Base-by-base conservation (phyloP, 331 rosid genomes). In the Prunus yedoensis region DNA sequence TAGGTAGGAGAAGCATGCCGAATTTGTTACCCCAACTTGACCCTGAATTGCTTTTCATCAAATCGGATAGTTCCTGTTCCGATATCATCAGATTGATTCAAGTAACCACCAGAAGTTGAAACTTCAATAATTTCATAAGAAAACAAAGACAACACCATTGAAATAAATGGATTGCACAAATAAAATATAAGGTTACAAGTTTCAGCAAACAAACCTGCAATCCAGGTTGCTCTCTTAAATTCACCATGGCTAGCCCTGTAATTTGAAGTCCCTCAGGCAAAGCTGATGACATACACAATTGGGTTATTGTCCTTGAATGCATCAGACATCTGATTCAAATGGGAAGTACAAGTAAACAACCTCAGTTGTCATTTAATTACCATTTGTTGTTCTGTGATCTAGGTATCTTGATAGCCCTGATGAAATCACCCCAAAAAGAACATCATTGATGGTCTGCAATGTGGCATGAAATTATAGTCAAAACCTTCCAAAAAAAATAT, bases 21-120 rank as follows among this genome's bases (percentile, higher is more conserved):
- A 94, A 82, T 69, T 85, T 89, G 87, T 94, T 94, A 50, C 97
- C 98, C 97, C 98, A 91, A 20, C 85, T 73, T 32, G 95, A 84
- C 74, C 81, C 86, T 11, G 88, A 73, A 66, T 87, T 87, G 76
- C 88, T 83, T 71, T 56, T 84, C 93, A 86, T 91, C 95, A 88
- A 67, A 77, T 86, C 79, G 49, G 91, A 70, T 32, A 32, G 7
- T 32, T 32, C 38, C 38, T 32, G 32, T 91, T 97, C 98, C 91
- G 81, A 61, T 77, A 32, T 32, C 38, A 32, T 32, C 77, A 58
- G 50, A 78, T 35, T 68, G 56, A 58, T 45, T 7, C 79, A 83
- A 32, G 38, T 32, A 32, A 32, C 38, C 38, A 32, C 38, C 38
- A 4, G 6, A 51, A 16, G 56, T 51, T 16, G 2, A 51, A 51